Percentiles rank a stretch among this genome's conserved stretches.
Conservation (phyloP, 108 stramenopile species). For the Discostella stelligeroides region DNA sequence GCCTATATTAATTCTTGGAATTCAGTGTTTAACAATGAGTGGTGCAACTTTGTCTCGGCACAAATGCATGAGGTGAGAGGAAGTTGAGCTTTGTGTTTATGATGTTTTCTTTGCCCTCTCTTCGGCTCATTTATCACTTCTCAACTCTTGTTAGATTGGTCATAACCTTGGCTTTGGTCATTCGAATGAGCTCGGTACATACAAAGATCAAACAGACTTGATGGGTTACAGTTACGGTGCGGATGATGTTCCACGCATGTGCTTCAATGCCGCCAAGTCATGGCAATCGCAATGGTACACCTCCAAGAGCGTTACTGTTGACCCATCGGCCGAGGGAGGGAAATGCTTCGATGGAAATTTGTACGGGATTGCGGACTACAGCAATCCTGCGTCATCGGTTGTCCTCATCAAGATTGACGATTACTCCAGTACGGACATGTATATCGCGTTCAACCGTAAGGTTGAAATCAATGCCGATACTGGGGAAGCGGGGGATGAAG, state of each 20-base stretch:
- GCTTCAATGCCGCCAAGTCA: constrained; percentile 60
- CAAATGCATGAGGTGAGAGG: constrained; percentile 1
- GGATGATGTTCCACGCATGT: constrained; percentile 47
- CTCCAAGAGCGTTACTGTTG: constrained; percentile 1
- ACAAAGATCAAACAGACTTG: constrained; percentile 42
- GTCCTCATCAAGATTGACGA: constrained; percentile 10
- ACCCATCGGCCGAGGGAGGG: not conserved
- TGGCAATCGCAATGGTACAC: constrained; percentile 60
- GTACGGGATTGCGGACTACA: constrained; percentile 17
- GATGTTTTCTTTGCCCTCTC: no score
- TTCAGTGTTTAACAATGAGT: constrained; percentile 36
- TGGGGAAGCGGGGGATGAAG: constrained; percentile 45
- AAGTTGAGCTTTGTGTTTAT: no score
- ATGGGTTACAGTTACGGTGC: constrained; percentile 44
- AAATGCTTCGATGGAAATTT: constrained; percentile 24
- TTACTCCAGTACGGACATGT: constrained; percentile 13
- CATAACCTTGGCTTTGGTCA: constrained; percentile 58
- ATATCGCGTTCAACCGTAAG: constrained; percentile 49
- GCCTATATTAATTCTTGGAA: constrained; percentile 35
- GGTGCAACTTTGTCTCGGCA: constrained; percentile 16
- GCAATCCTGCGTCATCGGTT: constrained; percentile 16
- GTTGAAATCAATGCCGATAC: constrained; percentile 53
- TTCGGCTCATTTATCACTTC: no score
- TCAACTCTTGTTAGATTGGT: no score
- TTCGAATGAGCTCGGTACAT: constrained; percentile 43